A percentile compares a stretch with the other conserved stretches of the same genome.
Conservation (phyloP, 2,329 filamentous ascomycete species). For the Colletotrichum graminicola region DNA sequence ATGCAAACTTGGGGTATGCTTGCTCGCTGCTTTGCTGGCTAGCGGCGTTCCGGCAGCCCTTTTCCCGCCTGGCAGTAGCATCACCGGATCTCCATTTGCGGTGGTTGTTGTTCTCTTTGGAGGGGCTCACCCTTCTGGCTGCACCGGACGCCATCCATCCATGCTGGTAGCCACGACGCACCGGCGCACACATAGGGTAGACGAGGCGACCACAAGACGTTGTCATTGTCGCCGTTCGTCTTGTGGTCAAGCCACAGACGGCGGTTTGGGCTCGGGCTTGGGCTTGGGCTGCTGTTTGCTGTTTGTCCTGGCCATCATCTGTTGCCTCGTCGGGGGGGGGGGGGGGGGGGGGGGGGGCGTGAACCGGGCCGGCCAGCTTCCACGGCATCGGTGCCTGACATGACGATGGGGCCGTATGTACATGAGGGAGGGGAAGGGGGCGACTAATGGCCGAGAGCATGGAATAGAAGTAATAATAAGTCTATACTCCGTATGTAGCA, state of each 20-base stretch:
- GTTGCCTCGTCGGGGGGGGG: slow-evolving; percentile 27
- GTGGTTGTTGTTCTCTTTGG: slow-evolving; percentile 9
- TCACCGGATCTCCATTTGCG: background rate
- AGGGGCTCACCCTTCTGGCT: slow-evolving; percentile 2
- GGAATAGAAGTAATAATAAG: slow-evolving; percentile 8
- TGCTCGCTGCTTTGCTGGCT: slow-evolving; percentile 38
- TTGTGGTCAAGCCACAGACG: slow-evolving; percentile 33
- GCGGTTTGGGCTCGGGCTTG: slow-evolving; percentile 19
- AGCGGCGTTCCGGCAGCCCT: slow-evolving; percentile 33
- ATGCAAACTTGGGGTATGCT: slow-evolving; percentile 41
- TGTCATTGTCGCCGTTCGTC: slow-evolving; percentile 13
- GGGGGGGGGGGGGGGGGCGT: too few species aligned
- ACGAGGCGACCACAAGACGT: slow-evolving; percentile 18
- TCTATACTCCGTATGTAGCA: background rate
- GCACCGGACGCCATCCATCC: slow-evolving; percentile 29
- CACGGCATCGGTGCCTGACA: slow-evolving; percentile 34
- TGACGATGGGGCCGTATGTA: slow-evolving; percentile 29
- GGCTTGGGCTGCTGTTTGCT: background rate
- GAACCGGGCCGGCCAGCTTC: slow-evolving; percentile 21
- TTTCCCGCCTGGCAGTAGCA: slow-evolving; percentile 16
- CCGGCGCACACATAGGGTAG: slow-evolving; percentile 6
- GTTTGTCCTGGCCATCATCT: slow-evolving; percentile 13
- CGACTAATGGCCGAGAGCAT: slow-evolving; percentile 6
- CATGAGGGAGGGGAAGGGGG: slow-evolving; percentile 2
- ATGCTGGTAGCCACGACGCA: background rate